Base-by-base conservation (phyloP, 2,329 filamentous ascomycete species). In the Aureobasidium mangrovei region DNA sequence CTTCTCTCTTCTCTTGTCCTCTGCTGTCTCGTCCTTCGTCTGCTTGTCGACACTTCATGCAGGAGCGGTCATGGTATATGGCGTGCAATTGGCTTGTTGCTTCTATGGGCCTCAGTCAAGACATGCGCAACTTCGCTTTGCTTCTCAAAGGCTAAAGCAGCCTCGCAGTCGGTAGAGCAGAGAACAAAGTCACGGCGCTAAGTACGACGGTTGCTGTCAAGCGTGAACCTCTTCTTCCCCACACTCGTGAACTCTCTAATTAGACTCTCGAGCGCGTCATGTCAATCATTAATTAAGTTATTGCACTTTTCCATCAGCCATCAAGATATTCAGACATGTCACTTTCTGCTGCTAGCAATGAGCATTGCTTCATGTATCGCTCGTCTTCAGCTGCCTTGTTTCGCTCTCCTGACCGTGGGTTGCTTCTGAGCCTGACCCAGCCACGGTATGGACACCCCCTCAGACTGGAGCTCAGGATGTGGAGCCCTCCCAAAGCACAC, bases 191-290 rank as follows among this genome's bases (percentile, higher is more conserved):
- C 48, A 52, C 40, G 48, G 29, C 39, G 2, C 29, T 32, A 43
- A 33, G 48, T 43, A 52, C 48, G 48, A 43, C 48, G 31, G 48
- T 43, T 43, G 48, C 31, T 51, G 45, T 39, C 46, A 40, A 39
- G 33, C 26, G 45, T 35, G 28, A 40, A 51, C 38, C 48, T 33
- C 32, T 33, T 33, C 26, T 52, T 43, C 48, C 48, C 38, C 40
- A 41, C 48, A 52, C 39, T 24, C 18, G 18, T 18, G 18, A 18
- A 18, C 18, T 18, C 18, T 18, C 18, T 18, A n/a, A n/a, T n/a
- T n/a, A 18, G 18, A 18, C 18, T 18, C 18, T 18, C 18, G 18
- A 18, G 18, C 18, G 18, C 18, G 18, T 18, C 18, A 18, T 18
- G 18, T 18, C 18, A 18, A 18, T 18, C 18, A 18, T 18, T 18